Evolutionary conservation across 148 eudicot genomes (phyloP).

Genomic region (Rhododendron henanense): DNA sequence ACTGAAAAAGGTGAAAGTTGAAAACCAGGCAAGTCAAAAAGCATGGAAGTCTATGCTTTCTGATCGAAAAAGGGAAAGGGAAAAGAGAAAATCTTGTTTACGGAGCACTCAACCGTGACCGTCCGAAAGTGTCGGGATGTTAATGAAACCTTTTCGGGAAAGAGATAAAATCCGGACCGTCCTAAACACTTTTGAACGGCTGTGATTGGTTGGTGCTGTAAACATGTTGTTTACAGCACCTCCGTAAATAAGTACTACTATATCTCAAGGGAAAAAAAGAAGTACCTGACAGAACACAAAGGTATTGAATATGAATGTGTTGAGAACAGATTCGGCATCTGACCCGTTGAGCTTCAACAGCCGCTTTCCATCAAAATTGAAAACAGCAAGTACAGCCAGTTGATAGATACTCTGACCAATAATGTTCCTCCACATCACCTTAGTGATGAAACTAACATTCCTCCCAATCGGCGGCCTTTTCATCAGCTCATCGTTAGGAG

Average conservation of each 20-base stretch:
- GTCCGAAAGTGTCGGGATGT: too few species aligned
- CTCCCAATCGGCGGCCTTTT: conserved; percentile 61
- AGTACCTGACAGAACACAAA: conserved; percentile 87
- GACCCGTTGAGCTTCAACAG: conserved; percentile 49
- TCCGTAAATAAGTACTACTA: too few species aligned
- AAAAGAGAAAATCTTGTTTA: too few species aligned
- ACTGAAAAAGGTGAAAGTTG: background rate
- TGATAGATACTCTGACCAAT: conserved; percentile 76
- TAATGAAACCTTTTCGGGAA: too few species aligned
- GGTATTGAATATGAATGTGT: conserved; percentile 78
- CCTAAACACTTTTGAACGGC: too few species aligned
- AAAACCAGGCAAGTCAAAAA: background rate
- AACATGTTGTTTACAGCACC: too few species aligned
- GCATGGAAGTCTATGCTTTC: background rate
- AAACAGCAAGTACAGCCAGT: conserved; percentile 41
- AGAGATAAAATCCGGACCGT: too few species aligned
- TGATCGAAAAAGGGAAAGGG: background rate
- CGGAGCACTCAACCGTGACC: too few species aligned
- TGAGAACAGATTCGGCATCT: conserved; percentile 41
- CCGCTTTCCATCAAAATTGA: conserved; percentile 43
- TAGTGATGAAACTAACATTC: conserved; percentile 53
- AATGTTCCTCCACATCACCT: conserved; percentile 75
- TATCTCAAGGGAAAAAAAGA: background rate
- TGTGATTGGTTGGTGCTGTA: too few species aligned
- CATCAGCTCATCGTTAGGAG: conserved; percentile 74